Evolutionary conservation across 148 eudicot genomes (phyloP).

Genomic region (Cornus florida): DNA sequence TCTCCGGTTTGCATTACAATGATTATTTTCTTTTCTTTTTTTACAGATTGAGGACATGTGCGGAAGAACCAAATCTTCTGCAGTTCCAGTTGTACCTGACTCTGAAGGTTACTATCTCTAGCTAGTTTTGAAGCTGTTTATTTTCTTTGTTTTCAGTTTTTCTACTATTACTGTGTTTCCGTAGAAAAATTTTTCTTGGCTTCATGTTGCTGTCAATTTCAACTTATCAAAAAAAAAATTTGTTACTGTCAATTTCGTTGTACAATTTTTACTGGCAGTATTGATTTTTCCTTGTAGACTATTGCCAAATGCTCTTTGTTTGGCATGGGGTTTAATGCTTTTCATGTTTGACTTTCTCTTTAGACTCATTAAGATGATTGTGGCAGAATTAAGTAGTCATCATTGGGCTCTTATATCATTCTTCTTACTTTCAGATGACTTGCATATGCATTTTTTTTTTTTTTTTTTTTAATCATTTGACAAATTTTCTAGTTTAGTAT

Average conservation of each 20-base stretch:
- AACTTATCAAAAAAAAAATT: no score
- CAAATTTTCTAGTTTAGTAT: background rate
- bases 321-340: background rate
- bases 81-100: conserved; percentile 84
- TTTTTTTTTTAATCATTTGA: background rate
- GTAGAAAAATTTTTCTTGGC: background rate
- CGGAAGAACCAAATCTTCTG: conserved; percentile 55
- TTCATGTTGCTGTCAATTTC: conserved; percentile 2
- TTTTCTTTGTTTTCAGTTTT: background rate
- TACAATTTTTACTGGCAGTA: background rate
- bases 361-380: background rate
- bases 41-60: conserved; percentile 88
- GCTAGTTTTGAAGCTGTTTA: background rate
- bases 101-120: conserved; percentile 63
- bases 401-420: background rate
- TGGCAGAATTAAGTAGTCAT: background rate
- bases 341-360: conserved; percentile 1
- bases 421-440: background rate
- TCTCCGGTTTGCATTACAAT: background rate
- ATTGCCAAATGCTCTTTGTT: background rate
- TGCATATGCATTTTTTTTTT: background rate
- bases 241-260: no score
- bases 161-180: background rate
- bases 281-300: background rate
- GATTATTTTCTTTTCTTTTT: background rate